Evolutionary conservation across 2,329 filamentous ascomycete genomes (phyloP), one percentile per base, ranked within the genome.

Genomic region (Hymenoscyphus occultus): DNA sequence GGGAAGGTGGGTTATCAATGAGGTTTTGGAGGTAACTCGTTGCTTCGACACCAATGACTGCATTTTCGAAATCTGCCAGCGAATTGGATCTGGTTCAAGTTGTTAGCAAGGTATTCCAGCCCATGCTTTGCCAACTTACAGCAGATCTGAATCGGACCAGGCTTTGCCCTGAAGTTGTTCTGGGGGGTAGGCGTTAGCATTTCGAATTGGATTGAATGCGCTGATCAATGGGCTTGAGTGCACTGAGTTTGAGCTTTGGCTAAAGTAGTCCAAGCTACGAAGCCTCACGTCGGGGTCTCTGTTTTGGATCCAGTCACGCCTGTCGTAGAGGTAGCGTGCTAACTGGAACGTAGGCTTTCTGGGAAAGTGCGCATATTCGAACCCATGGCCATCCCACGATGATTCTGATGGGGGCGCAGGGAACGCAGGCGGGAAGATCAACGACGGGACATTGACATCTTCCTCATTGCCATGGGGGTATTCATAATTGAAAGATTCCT

Each of bases 11-110:
- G 64, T 84, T 85, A 74, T 90, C 86, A 73, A 97, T 86, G 70
- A 96, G 85, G 66, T 88, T 87, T 76, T 90, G 85, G 69, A 99
- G 86, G 77, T 95, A 98, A 78, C 96, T 90, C 62, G 91, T 90
- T 64, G 94, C 95, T 81, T 97, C 93, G 73, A 98, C 88, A 69
- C 89, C 93, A 72, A 97, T 85, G 62, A 89, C 85, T 66, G 86
- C 86, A 75, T 89, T 89, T 74, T 90, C 86, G 71, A 97, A 83
- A 68, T 91, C 86, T 67, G 88, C 83, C 71, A 96, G 78, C 65
- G 87, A 82, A 71, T 87, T 70, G 31, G 63, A 62, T n/a, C 70
- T 72, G 28, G n/a, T 56, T n/a, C 22, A 28, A 63, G 13, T 14
- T 45, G 57, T 57, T 58, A 28, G 61, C 45, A 19, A 62, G 32